A percentile compares a stretch with the other conserved stretches of the same genome.
Evolutionary conservation across 371 early-diverging fungal genomes (phyloP).

Genomic region (Lichtheimia corymbifera): DNA sequence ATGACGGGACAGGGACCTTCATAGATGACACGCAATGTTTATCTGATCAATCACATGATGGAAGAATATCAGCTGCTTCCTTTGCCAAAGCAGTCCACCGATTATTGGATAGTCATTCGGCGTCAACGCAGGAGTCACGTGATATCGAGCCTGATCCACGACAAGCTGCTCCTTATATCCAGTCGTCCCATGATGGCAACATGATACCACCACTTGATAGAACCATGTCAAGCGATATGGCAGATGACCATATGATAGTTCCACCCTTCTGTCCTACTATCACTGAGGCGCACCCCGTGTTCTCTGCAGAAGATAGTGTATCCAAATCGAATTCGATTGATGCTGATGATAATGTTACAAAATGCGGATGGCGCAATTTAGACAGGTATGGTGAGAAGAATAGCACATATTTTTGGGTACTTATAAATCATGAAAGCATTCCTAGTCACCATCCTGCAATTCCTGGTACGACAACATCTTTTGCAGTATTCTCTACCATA

Average conservation of each 20-base stretch:
- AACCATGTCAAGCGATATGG: too few species aligned
- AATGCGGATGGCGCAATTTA: slow-evolving; percentile 23
- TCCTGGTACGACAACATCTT: slow-evolving; percentile 29
- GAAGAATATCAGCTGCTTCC: slow-evolving; percentile 14
- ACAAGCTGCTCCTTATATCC: too few species aligned
- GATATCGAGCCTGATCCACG: too few species aligned
- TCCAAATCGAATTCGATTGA: slow-evolving; percentile 10
- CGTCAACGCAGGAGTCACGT: too few species aligned
- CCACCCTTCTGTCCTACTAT: slow-evolving; percentile 12
- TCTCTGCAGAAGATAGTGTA: neutral
- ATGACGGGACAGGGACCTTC: slow-evolving; percentile 53
- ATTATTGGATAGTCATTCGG: slow-evolving; percentile 1
- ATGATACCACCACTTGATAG: slow-evolving; percentile 31
- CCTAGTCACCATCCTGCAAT: slow-evolving; percentile 50
- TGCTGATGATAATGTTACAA: slow-evolving; percentile 15
- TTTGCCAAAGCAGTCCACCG: slow-evolving; percentile 24
- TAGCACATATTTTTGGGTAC: too few species aligned
- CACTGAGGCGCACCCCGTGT: neutral
- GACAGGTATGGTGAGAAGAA: slow-evolving; percentile 29
- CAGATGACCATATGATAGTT: slow-evolving; percentile 4
- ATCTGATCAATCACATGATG: slow-evolving; percentile 22
- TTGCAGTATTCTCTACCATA: slow-evolving; percentile 37
- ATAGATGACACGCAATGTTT: slow-evolving; percentile 21
- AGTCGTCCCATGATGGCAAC: slow-evolving; percentile 26
- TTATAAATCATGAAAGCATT: slow-evolving; percentile 23